Percentiles rank a stretch among this genome's conserved stretches.
These are phyloP conservation scores for Hemerocallis citrina DNA, from an alignment of 106 monocot species.

Conservation along the genomic window DNA sequence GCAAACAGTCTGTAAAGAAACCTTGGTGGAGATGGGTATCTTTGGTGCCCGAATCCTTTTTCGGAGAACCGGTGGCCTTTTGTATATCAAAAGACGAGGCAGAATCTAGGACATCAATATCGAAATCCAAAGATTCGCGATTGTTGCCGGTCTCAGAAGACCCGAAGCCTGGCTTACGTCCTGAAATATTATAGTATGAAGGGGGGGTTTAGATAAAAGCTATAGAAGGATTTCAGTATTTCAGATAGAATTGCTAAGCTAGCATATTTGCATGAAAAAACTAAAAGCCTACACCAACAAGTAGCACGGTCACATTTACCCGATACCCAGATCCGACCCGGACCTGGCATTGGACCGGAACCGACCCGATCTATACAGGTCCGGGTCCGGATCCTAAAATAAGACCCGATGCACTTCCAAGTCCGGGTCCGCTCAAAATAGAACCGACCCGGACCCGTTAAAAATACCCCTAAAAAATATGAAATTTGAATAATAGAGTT, in stretches of 20 bases:
- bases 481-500: too few species aligned
- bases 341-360: background rate
- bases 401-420: too few species aligned
- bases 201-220: background rate
- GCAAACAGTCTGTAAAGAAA: background rate
- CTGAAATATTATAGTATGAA: constrained; percentile 17
- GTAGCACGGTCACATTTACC: background rate
- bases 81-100: constrained; percentile 24
- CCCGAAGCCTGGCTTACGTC: constrained; percentile 6
- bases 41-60: background rate
- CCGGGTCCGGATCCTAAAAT: too few species aligned
- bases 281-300: background rate
- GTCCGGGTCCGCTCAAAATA: too few species aligned
- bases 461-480: too few species aligned
- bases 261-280: too few species aligned
- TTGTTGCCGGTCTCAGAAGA: constrained; percentile 5
- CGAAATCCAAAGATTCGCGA: constrained; percentile 8
- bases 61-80: background rate
- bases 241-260: background rate
- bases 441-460: too few species aligned
- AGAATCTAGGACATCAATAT: constrained; percentile 44
- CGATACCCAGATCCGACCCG: background rate
- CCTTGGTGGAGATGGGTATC: background rate
- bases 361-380: background rate
- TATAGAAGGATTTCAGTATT: background rate